Evolutionary conservation across 2,329 filamentous ascomycete species (phyloP).

Genomic region (Calonectria ilicicola): DNA sequence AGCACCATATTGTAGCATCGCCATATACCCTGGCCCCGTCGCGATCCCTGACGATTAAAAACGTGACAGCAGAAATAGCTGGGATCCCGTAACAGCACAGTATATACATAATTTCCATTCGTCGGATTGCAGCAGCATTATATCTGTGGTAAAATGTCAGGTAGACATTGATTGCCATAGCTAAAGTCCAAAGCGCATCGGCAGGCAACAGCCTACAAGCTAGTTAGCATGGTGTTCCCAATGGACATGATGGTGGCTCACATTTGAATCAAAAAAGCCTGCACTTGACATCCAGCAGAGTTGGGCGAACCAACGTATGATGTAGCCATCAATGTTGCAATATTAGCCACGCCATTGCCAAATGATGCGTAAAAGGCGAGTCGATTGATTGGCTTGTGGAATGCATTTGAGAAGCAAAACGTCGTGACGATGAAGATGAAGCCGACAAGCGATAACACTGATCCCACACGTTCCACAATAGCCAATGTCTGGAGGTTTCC

Average conservation of each 20-base stretch:
- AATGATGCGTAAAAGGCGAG: slow-evolving; percentile 84
- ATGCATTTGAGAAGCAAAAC: slow-evolving; percentile 72
- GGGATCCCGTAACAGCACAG: slow-evolving; percentile 17
- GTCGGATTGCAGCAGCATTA: slow-evolving; percentile 69
- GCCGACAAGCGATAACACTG: slow-evolving; percentile 15
- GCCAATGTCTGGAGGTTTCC: neutral
- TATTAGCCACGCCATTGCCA: slow-evolving; percentile 80
- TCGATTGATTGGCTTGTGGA: slow-evolving; percentile 84
- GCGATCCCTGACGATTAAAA: neutral
- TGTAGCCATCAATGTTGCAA: slow-evolving; percentile 74
- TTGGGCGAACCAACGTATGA: slow-evolving; percentile 60
- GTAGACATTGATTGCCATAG: slow-evolving; percentile 85
- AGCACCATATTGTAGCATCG: slow-evolving; percentile 16
- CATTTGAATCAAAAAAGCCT: slow-evolving; percentile 81
- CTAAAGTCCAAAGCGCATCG: slow-evolving; percentile 78
- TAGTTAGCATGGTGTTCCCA: neutral
- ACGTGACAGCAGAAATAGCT: slow-evolving; percentile 8
- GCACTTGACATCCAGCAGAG: slow-evolving; percentile 69
- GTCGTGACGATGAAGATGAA: slow-evolving; percentile 73
- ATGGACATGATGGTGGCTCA: slow-evolving; percentile 51
- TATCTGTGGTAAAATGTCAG: slow-evolving; percentile 81
- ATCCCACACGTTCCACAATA: slow-evolving; percentile 18
- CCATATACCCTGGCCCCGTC: slow-evolving; percentile 9
- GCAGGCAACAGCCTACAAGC: slow-evolving; percentile 42
- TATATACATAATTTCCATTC: slow-evolving; percentile 25